A percentile compares a stretch with the other conserved stretches of the same genome.
Evolutionary conservation across 805 yeast genomes (phyloP).

Genomic region (Metschnikowia anglica): DNA sequence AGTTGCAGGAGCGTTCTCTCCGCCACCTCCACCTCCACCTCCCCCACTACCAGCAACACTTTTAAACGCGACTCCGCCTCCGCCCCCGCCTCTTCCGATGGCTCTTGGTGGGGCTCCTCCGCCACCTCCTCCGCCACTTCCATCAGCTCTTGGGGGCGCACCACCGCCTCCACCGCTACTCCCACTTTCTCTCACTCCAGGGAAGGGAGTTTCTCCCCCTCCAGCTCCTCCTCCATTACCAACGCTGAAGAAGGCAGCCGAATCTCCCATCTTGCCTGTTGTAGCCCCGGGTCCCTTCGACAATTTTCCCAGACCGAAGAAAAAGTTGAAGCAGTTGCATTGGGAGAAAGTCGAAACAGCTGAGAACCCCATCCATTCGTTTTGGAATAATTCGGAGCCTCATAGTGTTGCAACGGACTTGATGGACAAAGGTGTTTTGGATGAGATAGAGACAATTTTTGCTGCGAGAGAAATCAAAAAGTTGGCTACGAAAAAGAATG

Average conservation of each 20-base stretch:
- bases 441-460: conserved; percentile 61
- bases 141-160: conserved; percentile 26
- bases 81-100: conserved; percentile 26
- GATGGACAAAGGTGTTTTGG: conserved; percentile 59
- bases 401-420: conserved; percentile 48
- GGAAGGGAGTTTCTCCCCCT: conserved; percentile 22
- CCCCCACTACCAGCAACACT: conserved; percentile 20
- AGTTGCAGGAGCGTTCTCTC: conserved; percentile 26
- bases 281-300: conserved; percentile 37
- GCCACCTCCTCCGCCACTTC: conserved; percentile 28
- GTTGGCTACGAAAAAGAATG: conserved; percentile 43
- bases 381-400: conserved; percentile 57
- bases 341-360: conserved; percentile 70
- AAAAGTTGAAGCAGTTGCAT: conserved; percentile 72
- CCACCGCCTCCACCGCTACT: conserved; percentile 26
- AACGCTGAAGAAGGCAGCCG: conserved; percentile 7
- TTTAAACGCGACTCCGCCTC: conserved; percentile 8
- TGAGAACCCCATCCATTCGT: conserved; percentile 47
- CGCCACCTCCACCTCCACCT: conserved; percentile 25
- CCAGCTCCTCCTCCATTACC: conserved; percentile 31
- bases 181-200: conserved; percentile 24
- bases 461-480: conserved; percentile 53
- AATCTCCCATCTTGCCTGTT: conserved; percentile 7
- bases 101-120: conserved; percentile 21
- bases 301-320: conserved; percentile 54